Percentiles rank a stretch among this genome's conserved stretches.
phyloP scores from a whole-genome alignment of 768 basidiomycete species.

The Kwoniella sp. region DNA sequence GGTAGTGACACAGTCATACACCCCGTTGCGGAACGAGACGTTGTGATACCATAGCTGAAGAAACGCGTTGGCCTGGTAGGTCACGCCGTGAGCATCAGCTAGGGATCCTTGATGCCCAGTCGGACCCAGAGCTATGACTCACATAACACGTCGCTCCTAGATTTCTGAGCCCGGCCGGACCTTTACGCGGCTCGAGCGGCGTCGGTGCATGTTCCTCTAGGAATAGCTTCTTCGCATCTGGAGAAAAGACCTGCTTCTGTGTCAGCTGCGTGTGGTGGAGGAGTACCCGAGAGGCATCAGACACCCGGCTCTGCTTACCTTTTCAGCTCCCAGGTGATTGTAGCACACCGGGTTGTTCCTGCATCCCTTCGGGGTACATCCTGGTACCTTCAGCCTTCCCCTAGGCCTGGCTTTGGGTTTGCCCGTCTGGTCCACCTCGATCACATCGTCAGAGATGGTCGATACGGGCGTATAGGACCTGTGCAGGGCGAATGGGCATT shows the following conservation, averaged over 20 bases:
- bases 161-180: slow-evolving; percentile 54
- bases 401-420: not conserved
- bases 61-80: slow-evolving; percentile 71
- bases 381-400: not conserved
- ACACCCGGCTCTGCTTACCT: slow-evolving; percentile 72
- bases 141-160: slow-evolving; percentile 91
- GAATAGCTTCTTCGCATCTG: slow-evolving; percentile 24
- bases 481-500: no score
- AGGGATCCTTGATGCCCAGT: not conserved
- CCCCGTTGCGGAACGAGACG: slow-evolving; percentile 70
- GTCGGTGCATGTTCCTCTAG: slow-evolving; percentile 56
- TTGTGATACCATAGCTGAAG: slow-evolving; percentile 95
- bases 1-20: slow-evolving; percentile 69
- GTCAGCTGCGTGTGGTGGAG: not conserved
- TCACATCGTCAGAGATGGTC: not conserved
- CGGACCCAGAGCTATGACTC: slow-evolving; percentile 8
- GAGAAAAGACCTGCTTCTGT: slow-evolving; percentile 11
- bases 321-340: slow-evolving; percentile 78
- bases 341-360: slow-evolving; percentile 76
- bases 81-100: not conserved
- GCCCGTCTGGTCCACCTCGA: slow-evolving; percentile 6
- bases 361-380: slow-evolving; percentile 54
- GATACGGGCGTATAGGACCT: no score
- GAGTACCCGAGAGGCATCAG: no score
- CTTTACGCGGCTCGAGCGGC: slow-evolving; percentile 8